Conservation (phyloP, 495 filamentous ascomycete species). For the Aspergillus cavernicola region DNA sequence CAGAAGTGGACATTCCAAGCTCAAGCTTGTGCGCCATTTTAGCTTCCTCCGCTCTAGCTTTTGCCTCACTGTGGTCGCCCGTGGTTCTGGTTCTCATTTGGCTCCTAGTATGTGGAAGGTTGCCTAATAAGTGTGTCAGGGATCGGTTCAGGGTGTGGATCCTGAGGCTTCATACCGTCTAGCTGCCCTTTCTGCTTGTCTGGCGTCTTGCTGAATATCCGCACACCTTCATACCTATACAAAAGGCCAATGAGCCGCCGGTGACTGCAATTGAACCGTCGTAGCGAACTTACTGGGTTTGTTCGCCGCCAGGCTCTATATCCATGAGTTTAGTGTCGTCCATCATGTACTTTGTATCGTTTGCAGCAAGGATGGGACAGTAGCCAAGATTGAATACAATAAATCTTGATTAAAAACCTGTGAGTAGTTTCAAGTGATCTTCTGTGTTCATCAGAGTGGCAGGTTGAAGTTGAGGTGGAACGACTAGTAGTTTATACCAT, state of each 20-base stretch:
- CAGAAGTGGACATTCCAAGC: constrained; percentile 19
- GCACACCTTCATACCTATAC: constrained; percentile 58
- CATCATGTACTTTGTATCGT: not conserved
- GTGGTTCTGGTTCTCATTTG: constrained; percentile 18
- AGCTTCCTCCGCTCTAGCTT: constrained; percentile 23
- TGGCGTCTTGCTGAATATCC: constrained; percentile 44
- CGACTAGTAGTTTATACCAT: not conserved
- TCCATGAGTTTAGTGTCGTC: constrained; percentile 4
- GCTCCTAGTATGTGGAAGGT: constrained; percentile 30
- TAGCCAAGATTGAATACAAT: not conserved
- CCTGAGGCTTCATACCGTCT: constrained; percentile 39
- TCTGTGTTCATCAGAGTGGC: not conserved
- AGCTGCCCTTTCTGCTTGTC: constrained; percentile 57
- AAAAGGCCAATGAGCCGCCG: constrained; percentile 6
- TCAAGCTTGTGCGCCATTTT: constrained; percentile 29
- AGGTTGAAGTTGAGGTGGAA: not conserved
- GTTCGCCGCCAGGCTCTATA: constrained; percentile 8
- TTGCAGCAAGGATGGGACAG: too few species aligned
- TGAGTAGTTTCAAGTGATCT: not conserved
- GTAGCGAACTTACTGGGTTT: constrained; percentile 2
- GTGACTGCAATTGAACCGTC: not conserved
- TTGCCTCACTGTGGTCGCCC: constrained; percentile 2
- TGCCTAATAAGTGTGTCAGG: constrained; percentile 13
- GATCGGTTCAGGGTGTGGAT: not conserved
- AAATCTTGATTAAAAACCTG: not conserved